A percentile compares a stretch with the other conserved stretches of the same genome.
phyloP scores from a whole-genome alignment of 768 basidiomycete genomes.

The Plicaturopsis crispa region DNA sequence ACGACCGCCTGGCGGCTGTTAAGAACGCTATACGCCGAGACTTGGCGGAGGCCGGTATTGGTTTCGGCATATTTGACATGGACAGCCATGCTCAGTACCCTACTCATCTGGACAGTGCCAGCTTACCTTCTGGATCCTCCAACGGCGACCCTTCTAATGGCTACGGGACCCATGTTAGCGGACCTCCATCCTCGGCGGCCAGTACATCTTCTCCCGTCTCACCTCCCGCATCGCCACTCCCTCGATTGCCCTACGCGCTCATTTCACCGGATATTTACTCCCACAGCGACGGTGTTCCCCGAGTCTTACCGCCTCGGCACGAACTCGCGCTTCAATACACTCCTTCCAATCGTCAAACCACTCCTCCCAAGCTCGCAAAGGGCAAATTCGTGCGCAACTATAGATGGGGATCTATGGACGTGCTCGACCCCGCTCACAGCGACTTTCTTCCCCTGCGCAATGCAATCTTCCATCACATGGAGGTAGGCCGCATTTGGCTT shows the following conservation, averaged over 20 bases:
- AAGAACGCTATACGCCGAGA: conserved; percentile 76
- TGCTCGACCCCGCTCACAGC: conserved; percentile 69
- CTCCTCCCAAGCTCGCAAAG: conserved; percentile 38
- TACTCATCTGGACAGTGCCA: conserved; percentile 36
- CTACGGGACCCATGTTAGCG: conserved; percentile 42
- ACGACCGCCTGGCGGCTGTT: conserved; percentile 72
- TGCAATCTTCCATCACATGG: conserved; percentile 84
- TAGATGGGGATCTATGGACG: conserved; percentile 81
- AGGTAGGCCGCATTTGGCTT: conserved; percentile 41
- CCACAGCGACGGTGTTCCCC: conserved; percentile 72
- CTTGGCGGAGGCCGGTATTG: conserved; percentile 78
- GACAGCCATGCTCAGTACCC: conserved; percentile 46
- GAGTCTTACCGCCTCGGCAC: conserved; percentile 51
- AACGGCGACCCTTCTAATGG: conserved; percentile 48
- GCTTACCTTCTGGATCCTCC: conserved; percentile 32
- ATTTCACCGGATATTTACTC: conserved; percentile 80
- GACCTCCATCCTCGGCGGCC: conserved; percentile 38
- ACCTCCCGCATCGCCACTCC: conserved; percentile 49
- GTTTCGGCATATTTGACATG: conserved; percentile 84
- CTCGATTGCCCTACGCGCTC: conserved; percentile 77
- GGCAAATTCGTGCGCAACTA: conserved; percentile 68
- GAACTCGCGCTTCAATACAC: conserved; percentile 72
- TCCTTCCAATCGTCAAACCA: conserved; percentile 39
- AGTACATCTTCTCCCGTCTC: conserved; percentile 66
- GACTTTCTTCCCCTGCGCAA: conserved; percentile 74